phyloP scores from a whole-genome alignment of 352 stramenopile genomes.

The Globisporangium polare region DNA sequence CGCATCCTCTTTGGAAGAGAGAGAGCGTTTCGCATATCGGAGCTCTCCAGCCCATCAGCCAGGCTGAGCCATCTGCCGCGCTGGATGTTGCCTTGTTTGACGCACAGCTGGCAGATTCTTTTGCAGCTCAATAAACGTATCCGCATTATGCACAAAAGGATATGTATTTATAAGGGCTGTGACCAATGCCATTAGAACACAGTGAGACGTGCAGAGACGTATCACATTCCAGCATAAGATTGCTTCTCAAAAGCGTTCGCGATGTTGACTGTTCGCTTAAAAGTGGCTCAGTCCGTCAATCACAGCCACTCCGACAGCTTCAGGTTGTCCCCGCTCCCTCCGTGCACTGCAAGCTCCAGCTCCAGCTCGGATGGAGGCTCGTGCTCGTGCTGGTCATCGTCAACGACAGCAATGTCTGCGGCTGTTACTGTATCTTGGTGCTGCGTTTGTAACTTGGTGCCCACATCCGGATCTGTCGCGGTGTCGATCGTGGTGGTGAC shows the following conservation, averaged over 20 bases:
- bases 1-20: neutral
- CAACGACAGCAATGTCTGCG: neutral
- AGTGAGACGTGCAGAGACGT: neutral
- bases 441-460: slow-evolving; percentile 1
- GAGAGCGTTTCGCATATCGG: slow-evolving; percentile 4
- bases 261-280: neutral
- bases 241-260: slow-evolving; percentile 1
- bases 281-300: neutral
- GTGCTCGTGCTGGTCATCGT: neutral
- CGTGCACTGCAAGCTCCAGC: neutral
- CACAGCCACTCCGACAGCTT: neutral
- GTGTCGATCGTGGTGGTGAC: neutral
- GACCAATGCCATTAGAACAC: neutral
- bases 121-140: no score
- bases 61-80: slow-evolving; percentile 1
- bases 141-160: neutral
- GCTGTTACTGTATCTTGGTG: neutral
- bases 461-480: neutral
- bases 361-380: neutral
- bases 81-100: neutral
- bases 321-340: neutral
- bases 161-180: neutral
- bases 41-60: neutral
- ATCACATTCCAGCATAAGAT: neutral
- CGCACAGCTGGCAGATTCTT: neutral